Base-by-base conservation (phyloP, 2,329 filamentous ascomycete species). In the Sarocladiaceae sp. region DNA sequence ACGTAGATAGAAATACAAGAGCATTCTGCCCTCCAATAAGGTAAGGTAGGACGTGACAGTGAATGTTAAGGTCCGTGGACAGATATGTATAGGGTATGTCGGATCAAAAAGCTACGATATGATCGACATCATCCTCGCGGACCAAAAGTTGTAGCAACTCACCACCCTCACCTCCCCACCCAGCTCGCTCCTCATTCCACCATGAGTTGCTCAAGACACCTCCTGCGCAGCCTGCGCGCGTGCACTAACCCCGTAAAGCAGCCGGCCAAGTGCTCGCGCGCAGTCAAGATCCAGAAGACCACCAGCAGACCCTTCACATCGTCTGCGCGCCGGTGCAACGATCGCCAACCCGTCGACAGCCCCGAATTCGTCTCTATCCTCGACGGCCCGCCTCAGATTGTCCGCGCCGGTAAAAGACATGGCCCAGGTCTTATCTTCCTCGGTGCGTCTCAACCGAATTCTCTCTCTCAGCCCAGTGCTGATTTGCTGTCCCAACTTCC, bases 291-390 rank as follows among this genome's bases (percentile, higher is more conserved):
- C 6, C 20, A 19, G n/a, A 21, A 44, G 24, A 16, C 12, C 24
- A 3, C 40, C 18, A 45, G 31, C 34, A 45, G 34, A 21, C 44
- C 34, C 42, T 43, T 33, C 45, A 39, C 37, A 23, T 39, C 32
- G 2, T 18, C 43, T 18, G 13, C 33, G 45, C 50, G 7, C 15
- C 26, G 40, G 33, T 46, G 50, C n/a, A 47, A 49, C 35, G 56
- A 55, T 34, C 50, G 47, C 5, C 74, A 77, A 51, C 75, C 79
- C 24, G 83, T 76, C 55, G 88, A 95, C 56, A 78, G 89, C 59
- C 85, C 87, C 2, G 75, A 75, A 59, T 96, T 94, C 69, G 75
- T 80, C 48, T 95, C 89, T 6, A 82, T 95, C 51, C 78, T 96
- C 52, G 91, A 98, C 67, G 83, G 86, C 48, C 89, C 91, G 1